Base-by-base conservation (phyloP, 352 stramenopile species). In the Blastocystis sp. region DNA sequence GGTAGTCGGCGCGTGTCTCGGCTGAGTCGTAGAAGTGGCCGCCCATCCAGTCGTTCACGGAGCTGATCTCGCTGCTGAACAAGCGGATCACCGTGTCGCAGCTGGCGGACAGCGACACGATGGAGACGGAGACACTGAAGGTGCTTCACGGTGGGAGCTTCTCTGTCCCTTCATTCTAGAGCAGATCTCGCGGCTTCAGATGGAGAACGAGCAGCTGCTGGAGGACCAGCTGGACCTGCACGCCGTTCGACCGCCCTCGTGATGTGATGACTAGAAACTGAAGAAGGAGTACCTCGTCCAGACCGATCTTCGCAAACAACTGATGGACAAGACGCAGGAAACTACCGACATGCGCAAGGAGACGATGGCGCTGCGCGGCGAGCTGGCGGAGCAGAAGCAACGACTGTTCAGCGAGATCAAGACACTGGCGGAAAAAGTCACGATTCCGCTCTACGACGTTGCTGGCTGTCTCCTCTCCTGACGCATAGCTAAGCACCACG, bases 321-420 rank as follows among this genome's bases (percentile, higher is more conserved):
- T 55, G 67, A 24, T 55, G n/a, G 29, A 55, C 4, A 33, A 37
- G 3, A 61, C 29, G 9, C 29, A 78, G 21, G 67, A 78, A 26
- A 13, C 39, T 2, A 78, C 33, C 12, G 94, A 93, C 3, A 90
- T 95, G 62, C 93, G 93, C 61, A 94, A 95, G 93, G 93, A 96
- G 71, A 94, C 93, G 19, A 93, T 95, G 21, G 93, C 93, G 90
- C 94, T 96, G 93, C 93, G 93, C 37, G 95, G 93, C 90, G 93
- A 95, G 88, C 92, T 94, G 26, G 93, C 94, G 88, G 93, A 96
- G 24, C 24, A 33, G 39, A n/a, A 55, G 39, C 19, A 9, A 13
- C 39, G 33, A 9, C 45, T 76, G 65, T 9, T 41, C 6, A 24
- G 21, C 21, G 39, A n/a, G 39, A 39, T 24, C 21, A 6, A 13